Base-by-base conservation (phyloP, 176 grass and related monocot species). In the Paspalum notatum region DNA sequence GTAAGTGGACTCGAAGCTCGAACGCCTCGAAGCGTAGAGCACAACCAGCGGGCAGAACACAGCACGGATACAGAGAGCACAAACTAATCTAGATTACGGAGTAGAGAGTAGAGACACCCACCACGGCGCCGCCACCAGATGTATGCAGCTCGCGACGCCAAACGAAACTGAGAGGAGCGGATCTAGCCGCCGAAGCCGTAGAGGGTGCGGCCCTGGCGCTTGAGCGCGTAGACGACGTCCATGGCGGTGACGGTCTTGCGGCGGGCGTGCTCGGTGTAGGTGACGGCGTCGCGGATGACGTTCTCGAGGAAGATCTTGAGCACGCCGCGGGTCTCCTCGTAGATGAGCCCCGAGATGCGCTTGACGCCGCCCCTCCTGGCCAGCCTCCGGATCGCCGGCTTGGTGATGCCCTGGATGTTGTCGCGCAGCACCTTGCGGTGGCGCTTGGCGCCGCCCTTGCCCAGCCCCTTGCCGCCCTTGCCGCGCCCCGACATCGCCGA, bases 231-330 rank as follows among this genome's bases (percentile, higher is more conserved):
- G 73, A 94, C 92, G 52, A 97, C 95, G 60, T 97, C 92, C 91
- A 94, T 97, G 91, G 95, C 91, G 63, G 95, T 97, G 72, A 97
- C 92, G 4, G 94, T 97, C 89, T 97, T 97, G 80, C 95, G 90
- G 73, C 92, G 83, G 16, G 95, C 90, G 73, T 94, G 95, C 90
- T 97, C 92, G 0, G 95, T 97, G 77, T 97, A 97, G 44, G 95
- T 97, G 80, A 97, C 90, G 56, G 92, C 95, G 54, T 97, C 95
- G 44, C 95, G 91, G 80, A 97, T 97, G 78, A 97, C 92, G 49
- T 97, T 97, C 92, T 94, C 92, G 51, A 97, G 92, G 64, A 97
- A 97, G 90, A 97, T 94, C 92, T 97, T 97, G 87, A 97, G 94
- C 7, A 97, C 94, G 74, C 94, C 94, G 55, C 91, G 94, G 48